Conservation (phyloP, 352 stramenopile species). For the Globisporangium nodosum region DNA sequence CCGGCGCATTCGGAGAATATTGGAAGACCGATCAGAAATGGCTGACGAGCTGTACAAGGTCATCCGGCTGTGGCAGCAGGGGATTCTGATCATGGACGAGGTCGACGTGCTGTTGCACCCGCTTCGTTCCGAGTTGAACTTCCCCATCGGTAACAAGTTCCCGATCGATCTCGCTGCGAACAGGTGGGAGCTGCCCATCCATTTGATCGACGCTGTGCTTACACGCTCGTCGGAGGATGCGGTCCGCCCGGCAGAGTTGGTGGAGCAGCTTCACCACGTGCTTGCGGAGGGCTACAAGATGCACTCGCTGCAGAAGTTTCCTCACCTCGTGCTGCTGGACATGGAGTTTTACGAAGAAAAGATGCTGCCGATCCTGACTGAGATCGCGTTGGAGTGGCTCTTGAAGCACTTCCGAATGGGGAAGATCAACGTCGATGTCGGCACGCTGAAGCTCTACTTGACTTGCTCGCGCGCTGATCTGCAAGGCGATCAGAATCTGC, state of each 20-base stretch:
- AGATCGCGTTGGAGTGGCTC: conserved; percentile 80
- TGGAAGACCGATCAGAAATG: conserved; percentile 84
- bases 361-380: conserved; percentile 93
- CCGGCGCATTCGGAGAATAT: conserved; percentile 51
- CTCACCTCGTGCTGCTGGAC: conserved; percentile 97
- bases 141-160: conserved; percentile 91
- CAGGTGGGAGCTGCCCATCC: conserved; percentile 90
- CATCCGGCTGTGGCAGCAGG: conserved; percentile 89
- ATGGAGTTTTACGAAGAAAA: conserved; percentile 93
- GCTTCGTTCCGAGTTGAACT: conserved; percentile 88
- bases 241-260: conserved; percentile 15
- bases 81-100: conserved; percentile 93
- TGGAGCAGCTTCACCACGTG: conserved; percentile 80
- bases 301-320: conserved; percentile 95
- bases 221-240: conserved; percentile 8
- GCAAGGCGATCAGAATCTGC: conserved; percentile 68
- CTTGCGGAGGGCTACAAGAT: conserved; percentile 89
- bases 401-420: conserved; percentile 88
- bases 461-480: conserved; percentile 53
- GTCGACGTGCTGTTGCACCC: conserved; percentile 91
- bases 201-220: conserved; percentile 94
- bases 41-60: conserved; percentile 88
- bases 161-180: conserved; percentile 87
- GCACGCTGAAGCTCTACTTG: conserved; percentile 62
- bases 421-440: conserved; percentile 90